Base-by-base conservation (phyloP, 495 filamentous ascomycete genomes). In the Annulohypoxylon stygium region DNA sequence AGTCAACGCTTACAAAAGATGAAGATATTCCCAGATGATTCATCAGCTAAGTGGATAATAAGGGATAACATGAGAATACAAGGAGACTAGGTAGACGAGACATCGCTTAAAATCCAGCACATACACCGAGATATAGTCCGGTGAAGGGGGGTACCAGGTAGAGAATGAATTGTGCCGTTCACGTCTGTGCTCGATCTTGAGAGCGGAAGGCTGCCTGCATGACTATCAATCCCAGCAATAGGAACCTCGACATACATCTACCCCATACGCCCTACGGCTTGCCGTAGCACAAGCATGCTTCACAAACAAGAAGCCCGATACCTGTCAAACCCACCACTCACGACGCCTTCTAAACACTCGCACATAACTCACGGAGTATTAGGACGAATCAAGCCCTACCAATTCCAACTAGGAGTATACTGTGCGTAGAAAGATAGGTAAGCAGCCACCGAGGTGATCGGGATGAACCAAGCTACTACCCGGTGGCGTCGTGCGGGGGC, bases 401-500 rank as follows among this genome's bases (percentile, higher is more conserved):
- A 36, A 9, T 43, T 12, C 10, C 6, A 34, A 36, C 20, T 9
- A n/a, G 18, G 2, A 2, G n/a, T 6, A 47, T 18, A 20, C 43
- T 14, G n/a, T 47, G 43, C 43, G 43, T 47, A 20, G 43, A 9
- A 11, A 20, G 43, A 14, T 20, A 47, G 16, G 43, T 20, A 47
- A 47, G 43, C n/a, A 43, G 39, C 12, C 4, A 14, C 12, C 39
- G 39, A 43, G 9, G 11, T 12, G 36, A 12, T 30, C 30, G 3
- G 30, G 30, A 30, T 30, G 11, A 39, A 39, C 36, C 36, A 39
- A 43, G 1, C 39, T 14, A 14, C 39, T 43, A 47, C 12, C 43
- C 41, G 16, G 58, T 61, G 58, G 58, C 58, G 18, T 61, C 58
- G 36, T 47, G 58, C 58, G 36, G 58, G 58, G 58, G 18, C 12